phyloP scores from a whole-genome alignment of 768 basidiomycete species.

The Neoboletus magnificus region DNA sequence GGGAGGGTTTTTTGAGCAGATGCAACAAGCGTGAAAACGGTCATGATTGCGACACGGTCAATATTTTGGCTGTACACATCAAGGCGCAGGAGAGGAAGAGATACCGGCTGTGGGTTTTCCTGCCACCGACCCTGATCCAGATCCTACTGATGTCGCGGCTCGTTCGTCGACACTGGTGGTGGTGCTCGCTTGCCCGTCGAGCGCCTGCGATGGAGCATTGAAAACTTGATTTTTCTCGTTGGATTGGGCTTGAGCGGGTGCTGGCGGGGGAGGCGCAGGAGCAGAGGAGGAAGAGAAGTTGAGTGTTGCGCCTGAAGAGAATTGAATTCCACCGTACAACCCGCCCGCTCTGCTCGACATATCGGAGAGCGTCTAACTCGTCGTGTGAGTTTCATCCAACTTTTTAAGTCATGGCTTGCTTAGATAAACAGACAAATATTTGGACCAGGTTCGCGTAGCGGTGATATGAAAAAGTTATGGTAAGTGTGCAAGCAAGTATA shows the following conservation, averaged over 20 bases:
- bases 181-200: constrained; percentile 25
- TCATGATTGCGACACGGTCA: constrained; percentile 36
- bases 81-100: constrained; percentile 43
- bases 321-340: constrained; percentile 83
- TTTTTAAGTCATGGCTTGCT: not conserved
- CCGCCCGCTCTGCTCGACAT: constrained; percentile 82
- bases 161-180: constrained; percentile 26
- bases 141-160: constrained; percentile 18
- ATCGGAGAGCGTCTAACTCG: constrained; percentile 27
- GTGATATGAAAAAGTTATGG: constrained; percentile 1
- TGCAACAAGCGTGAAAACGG: constrained; percentile 19
- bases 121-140: constrained; percentile 34
- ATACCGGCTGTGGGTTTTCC: constrained; percentile 57
- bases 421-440: not conserved
- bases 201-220: constrained; percentile 19
- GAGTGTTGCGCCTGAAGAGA: constrained; percentile 66
- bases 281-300: constrained; percentile 38
- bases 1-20: not conserved
- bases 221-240: constrained; percentile 19
- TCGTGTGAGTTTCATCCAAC: constrained; percentile 16
- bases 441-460: no score
- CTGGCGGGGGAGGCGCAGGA: constrained; percentile 24
- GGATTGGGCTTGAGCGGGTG: constrained; percentile 19
- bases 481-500: not conserved
- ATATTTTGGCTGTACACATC: constrained; percentile 33